Base-by-base conservation (phyloP, 768 basidiomycete species). In the Psilocybe azurescens region DNA sequence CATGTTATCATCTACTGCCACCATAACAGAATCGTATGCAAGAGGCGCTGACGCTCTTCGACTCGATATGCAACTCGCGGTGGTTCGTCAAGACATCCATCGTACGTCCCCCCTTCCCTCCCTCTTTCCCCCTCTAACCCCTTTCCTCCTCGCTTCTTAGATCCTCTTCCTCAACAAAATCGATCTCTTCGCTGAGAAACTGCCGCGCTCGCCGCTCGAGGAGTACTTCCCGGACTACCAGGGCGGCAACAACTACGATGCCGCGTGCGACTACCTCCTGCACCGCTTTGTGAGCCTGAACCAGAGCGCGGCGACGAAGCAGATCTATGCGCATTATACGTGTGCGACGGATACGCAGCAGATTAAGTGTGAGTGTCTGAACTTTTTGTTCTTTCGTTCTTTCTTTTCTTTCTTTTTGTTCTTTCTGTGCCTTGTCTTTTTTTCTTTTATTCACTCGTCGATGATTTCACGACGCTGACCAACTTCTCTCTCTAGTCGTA, bases 21-120 rank as follows among this genome's bases (percentile, higher is more conserved):
- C n/a, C n/a, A n/a, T n/a, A n/a, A n/a, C 20, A 93, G 91, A 98
- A 97, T 77, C 94, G 95, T 68, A 97, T 99, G 93, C 92, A 97
- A 81, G 97, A 98, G 75, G 93, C 96, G 0, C 77, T 98, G 51
- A 95, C 95, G 0, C 89, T 98, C 55, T 99, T 97, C 75, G 97
- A 98, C 75, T 97, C 95, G 57, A 97, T 98, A 81, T 96, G 95
- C 80, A 98, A 98, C 71, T 96, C 94, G 48, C 85, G 96, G 63
- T 97, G 93, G 94, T 97, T 97, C 74, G 91, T 94, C 71, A 93
- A 95, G 79, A 96, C 95, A 2, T 94, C 92, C 2, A 97, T 97
- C 24, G 24, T 24, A 24, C 2, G 24, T 24, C n/a, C n/a, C n/a
- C 24, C 24, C 24, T 24, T 24, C 24, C 24, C 20, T 1, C 24